A percentile compares a stretch with the other conserved stretches of the same genome.
Evolutionary conservation across 352 stramenopile genomes (phyloP).

Genomic region (Pythium sp.): DNA sequence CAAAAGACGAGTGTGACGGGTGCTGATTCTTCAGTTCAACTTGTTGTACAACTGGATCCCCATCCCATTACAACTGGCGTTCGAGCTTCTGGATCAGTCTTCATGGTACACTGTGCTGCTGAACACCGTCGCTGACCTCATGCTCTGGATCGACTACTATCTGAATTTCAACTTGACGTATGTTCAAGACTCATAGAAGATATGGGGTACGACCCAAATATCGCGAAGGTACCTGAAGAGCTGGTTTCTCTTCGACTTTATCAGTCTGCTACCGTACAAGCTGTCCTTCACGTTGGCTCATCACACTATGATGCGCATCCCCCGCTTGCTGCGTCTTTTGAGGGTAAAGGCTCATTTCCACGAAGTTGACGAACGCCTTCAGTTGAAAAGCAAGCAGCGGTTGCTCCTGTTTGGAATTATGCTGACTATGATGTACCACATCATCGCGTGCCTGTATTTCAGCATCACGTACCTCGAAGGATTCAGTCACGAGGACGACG

Average conservation of each 20-base stretch:
- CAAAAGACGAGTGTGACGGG: slow-evolving; percentile 42
- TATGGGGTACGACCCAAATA: slow-evolving; percentile 36
- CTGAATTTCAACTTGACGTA: slow-evolving; percentile 58
- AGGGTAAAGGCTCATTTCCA: slow-evolving; percentile 33
- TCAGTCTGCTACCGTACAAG: slow-evolving; percentile 45
- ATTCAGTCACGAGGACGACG: slow-evolving; percentile 35
- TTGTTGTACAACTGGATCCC: slow-evolving; percentile 59
- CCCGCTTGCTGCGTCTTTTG: slow-evolving; percentile 39
- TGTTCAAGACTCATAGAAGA: slow-evolving; percentile 55
- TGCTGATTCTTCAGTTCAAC: slow-evolving; percentile 38
- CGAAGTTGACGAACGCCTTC: slow-evolving; percentile 44
- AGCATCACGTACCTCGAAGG: slow-evolving; percentile 58
- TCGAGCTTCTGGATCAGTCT: slow-evolving; percentile 27
- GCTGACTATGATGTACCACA: slow-evolving; percentile 57
- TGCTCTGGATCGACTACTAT: slow-evolving; percentile 48
- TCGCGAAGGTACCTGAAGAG: slow-evolving; percentile 31
- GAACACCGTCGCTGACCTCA: slow-evolving; percentile 38
- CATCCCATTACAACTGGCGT: slow-evolving; percentile 41
- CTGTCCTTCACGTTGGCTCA: slow-evolving; percentile 21
- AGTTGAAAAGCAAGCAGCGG: slow-evolving; percentile 45
- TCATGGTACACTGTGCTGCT: slow-evolving; percentile 32
- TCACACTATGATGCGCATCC: slow-evolving; percentile 25
- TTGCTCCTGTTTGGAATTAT: slow-evolving; percentile 48
- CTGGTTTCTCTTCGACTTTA: slow-evolving; percentile 37
- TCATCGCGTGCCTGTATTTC: slow-evolving; percentile 58